Conservation (phyloP, 768 basidiomycete genomes). For the Austroboletus eburneus region DNA sequence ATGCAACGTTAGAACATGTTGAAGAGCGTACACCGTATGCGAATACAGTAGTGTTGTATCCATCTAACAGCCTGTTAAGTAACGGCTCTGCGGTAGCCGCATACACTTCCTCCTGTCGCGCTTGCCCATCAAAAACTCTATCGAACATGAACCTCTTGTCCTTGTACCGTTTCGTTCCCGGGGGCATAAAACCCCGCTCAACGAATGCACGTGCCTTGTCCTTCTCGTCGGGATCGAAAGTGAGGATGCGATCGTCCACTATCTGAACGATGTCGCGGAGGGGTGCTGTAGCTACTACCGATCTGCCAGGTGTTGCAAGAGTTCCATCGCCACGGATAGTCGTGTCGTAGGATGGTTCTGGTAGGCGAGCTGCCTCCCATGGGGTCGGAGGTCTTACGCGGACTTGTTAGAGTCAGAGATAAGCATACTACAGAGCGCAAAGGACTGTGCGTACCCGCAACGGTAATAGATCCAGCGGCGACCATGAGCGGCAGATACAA, state of each 20-base stretch:
- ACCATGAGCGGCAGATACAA: slow-evolving; percentile 47
- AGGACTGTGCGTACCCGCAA: slow-evolving; percentile 54
- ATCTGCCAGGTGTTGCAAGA: slow-evolving; percentile 61
- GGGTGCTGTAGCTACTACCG: slow-evolving; percentile 48
- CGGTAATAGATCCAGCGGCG: slow-evolving; percentile 82
- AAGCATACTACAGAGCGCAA: background rate
- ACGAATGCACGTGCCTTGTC: slow-evolving; percentile 76
- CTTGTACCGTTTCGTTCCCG: slow-evolving; percentile 91
- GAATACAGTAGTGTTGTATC: slow-evolving; percentile 96
- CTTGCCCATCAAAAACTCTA: slow-evolving; percentile 78
- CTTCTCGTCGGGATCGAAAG: slow-evolving; percentile 93
- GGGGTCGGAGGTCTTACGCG: slow-evolving; percentile 86
- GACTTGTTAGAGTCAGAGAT: slow-evolving; percentile 45
- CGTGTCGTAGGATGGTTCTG: slow-evolving; percentile 66
- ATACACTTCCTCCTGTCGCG: slow-evolving; percentile 84
- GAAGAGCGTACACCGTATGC: slow-evolving; percentile 84
- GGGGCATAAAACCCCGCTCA: slow-evolving; percentile 80
- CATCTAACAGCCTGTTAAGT: slow-evolving; percentile 80
- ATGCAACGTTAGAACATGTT: background rate
- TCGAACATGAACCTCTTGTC: slow-evolving; percentile 98
- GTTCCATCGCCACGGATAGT: slow-evolving; percentile 82
- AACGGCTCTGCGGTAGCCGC: slow-evolving; percentile 82
- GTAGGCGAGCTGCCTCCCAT: slow-evolving; percentile 82
- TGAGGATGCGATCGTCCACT: slow-evolving; percentile 90
- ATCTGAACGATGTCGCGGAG: slow-evolving; percentile 81